These are phyloP conservation scores for Calonectria honghensis DNA, from an alignment of 2,329 filamentous ascomycete species.

Conservation along the genomic window DNA sequence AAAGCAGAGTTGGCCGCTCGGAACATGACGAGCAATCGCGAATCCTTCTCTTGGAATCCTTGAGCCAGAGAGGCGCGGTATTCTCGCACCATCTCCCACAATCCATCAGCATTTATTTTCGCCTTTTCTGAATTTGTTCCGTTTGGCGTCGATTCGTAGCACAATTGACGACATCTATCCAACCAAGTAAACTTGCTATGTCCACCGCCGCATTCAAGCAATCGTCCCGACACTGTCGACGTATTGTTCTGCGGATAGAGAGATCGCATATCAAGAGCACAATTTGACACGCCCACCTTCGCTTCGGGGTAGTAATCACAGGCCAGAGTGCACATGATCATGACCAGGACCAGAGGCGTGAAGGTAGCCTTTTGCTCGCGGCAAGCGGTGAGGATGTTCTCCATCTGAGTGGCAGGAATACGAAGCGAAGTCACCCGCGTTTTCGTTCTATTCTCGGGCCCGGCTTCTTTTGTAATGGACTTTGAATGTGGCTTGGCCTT, in stretches of 20 bases:
- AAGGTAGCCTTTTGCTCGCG: slow-evolving; percentile 48
- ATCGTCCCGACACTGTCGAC: slow-evolving; percentile 9
- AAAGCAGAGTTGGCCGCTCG: slow-evolving; percentile 34
- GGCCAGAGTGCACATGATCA: slow-evolving; percentile 42
- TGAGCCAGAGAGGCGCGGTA: slow-evolving; percentile 30
- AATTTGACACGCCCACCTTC: slow-evolving; percentile 43
- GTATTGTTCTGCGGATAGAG: slow-evolving; percentile 17
- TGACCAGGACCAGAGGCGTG: slow-evolving; percentile 47
- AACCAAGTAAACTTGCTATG: slow-evolving; percentile 33
- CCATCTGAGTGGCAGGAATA: slow-evolving; percentile 41
- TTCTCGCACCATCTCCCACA: slow-evolving; percentile 37
- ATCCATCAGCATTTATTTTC: not conserved
- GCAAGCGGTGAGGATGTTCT: slow-evolving; percentile 40
- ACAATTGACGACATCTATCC: slow-evolving; percentile 17
- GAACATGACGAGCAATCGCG: slow-evolving; percentile 14
- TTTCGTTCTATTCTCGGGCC: slow-evolving; percentile 33
- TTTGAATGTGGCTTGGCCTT: slow-evolving; percentile 24
- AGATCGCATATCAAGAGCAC: slow-evolving; percentile 38
- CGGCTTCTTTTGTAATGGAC: slow-evolving; percentile 10
- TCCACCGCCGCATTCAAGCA: slow-evolving; percentile 32
- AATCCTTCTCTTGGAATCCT: slow-evolving; percentile 12
- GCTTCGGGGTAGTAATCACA: slow-evolving; percentile 51
- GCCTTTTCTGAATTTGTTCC: not conserved
- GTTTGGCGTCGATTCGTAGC: not conserved
- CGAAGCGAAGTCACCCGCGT: slow-evolving; percentile 36